Base-by-base conservation (phyloP, 2,329 filamentous ascomycete genomes). In the Colletotrichum somersetense region DNA sequence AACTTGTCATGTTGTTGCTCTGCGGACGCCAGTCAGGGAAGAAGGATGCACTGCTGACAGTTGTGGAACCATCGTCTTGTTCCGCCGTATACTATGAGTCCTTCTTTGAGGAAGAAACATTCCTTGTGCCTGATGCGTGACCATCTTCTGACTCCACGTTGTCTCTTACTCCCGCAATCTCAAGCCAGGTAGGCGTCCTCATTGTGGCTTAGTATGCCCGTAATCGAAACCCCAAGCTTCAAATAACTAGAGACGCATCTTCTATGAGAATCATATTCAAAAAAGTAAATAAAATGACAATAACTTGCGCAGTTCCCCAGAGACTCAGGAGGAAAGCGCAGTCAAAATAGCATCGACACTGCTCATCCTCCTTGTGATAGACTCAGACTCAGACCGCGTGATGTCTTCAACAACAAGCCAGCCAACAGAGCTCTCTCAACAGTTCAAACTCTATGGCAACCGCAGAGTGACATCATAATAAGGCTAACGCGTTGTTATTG, bases 11-110 rank as follows among this genome's bases (percentile, higher is more conserved):
- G n/a, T 10, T 5, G 6, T 26, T 58, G n/a, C 7, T 42, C n/a
- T 2, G 2, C n/a, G 3, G 18, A 5, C 16, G 5, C 2, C 1
- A 14, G 35, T 5, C 10, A 5, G n/a, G 18, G 8, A n/a, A 38
- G 11, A 35, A 33, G 11, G 11, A 11, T 6, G 7, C 8, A 18
- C 53, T 11, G 2, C 6, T 6, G 6, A 20, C n/a, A 26, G 20
- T 26, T 10, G 7, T n/a, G 38, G 1, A 12, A 12, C 2, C 12
- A 23, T 38, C 18, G 26, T 55, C 16, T 3, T n/a, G 53, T 38
- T 11, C 18, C 20, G 20, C 20, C 6, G 1, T 16, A 23, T 14
- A 1, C 20, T 5, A 6, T 11, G 4, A 1, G 8, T 1, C 10
- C 16, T 2, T 4, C 33, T n/a, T 14, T 1, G 4, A 14, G 0